A percentile compares a stretch with the other conserved stretches of the same genome.
These are phyloP conservation scores for Dichotomocladium elegans DNA, from an alignment of 371 early-diverging fungal species.

Conservation along the genomic window DNA sequence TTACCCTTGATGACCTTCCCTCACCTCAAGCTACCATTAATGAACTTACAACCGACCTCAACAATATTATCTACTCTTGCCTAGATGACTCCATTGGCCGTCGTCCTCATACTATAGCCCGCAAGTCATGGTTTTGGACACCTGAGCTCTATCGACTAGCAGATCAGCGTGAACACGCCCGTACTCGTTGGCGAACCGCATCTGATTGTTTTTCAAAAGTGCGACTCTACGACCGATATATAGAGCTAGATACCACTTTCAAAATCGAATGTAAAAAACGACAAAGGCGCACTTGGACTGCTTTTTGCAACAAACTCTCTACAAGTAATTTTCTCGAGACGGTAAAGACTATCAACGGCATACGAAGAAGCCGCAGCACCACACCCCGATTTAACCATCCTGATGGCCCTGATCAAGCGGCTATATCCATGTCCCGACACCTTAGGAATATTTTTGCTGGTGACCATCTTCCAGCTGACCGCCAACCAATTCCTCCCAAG, in stretches of 20 bases:
- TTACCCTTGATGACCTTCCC: background rate
- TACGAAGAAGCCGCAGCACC: background rate
- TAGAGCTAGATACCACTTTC: background rate
- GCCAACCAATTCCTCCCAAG: no score
- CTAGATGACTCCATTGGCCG: background rate
- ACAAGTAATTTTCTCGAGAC: slow-evolving; percentile 4
- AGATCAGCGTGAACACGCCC: background rate
- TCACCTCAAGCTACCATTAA: background rate
- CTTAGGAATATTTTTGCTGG: no score
- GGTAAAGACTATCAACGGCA: slow-evolving; percentile 4
- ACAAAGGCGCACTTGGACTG: slow-evolving; percentile 9
- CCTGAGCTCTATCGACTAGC: background rate
- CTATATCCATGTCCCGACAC: background rate
- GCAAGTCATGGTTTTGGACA: slow-evolving; percentile 7
- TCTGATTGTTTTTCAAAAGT: no score
- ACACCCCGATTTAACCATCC: background rate
- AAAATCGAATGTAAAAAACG: background rate
- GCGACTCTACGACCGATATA: background rate
- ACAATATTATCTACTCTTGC: background rate
- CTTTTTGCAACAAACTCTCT: slow-evolving; percentile 1
- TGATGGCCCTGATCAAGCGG: slow-evolving; percentile 4
- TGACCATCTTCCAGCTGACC: background rate
- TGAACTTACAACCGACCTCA: background rate
- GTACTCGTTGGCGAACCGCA: slow-evolving; percentile 6
- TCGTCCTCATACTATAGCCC: background rate